phyloP scores from a whole-genome alignment of 1,284 basidiomycete genomes.

The Microbotryum violaceum region DNA sequence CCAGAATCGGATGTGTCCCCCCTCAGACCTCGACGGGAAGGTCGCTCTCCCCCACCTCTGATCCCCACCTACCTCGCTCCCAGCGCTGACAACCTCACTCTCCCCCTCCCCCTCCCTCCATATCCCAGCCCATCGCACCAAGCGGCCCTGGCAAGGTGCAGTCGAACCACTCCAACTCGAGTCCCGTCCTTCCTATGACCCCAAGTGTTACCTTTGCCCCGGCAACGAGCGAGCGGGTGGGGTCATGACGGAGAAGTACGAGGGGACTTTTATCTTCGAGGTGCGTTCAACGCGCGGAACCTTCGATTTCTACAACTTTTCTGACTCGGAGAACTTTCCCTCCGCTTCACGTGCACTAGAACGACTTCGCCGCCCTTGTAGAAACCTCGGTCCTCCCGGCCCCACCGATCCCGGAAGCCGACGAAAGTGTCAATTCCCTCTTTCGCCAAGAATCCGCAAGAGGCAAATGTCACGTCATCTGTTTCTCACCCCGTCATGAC shows the following conservation, averaged over 20 bases:
- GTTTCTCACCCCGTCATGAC: conserved; percentile 84
- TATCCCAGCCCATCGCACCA: conserved; percentile 46
- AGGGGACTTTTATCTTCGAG: conserved; percentile 51
- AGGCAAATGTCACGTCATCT: conserved; percentile 80
- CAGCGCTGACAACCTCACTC: background rate
- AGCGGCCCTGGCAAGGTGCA: conserved; percentile 78
- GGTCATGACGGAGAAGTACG: conserved; percentile 60
- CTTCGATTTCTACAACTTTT: background rate
- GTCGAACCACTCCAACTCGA: conserved; percentile 55
- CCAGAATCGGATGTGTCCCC: too few relatives aligned
- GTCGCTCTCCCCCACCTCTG: background rate
- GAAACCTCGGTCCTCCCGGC: conserved; percentile 23
- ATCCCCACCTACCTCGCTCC: background rate
- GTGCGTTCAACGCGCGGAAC: conserved; percentile 14
- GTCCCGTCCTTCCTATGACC: conserved; percentile 61
- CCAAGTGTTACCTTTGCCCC: conserved; percentile 81
- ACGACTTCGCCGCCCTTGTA: conserved; percentile 35
- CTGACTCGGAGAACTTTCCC: background rate
- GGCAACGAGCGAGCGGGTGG: conserved; percentile 76
- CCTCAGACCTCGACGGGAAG: too few relatives aligned
- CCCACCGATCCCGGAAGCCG: background rate
- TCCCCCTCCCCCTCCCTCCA: background rate
- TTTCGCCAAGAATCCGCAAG: conserved; percentile 64
- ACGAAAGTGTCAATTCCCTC: conserved; percentile 39
- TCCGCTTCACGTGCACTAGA: conserved; percentile 17